Conservation (phyloP, 257 asterid species). For the Solanum etuberosum region DNA sequence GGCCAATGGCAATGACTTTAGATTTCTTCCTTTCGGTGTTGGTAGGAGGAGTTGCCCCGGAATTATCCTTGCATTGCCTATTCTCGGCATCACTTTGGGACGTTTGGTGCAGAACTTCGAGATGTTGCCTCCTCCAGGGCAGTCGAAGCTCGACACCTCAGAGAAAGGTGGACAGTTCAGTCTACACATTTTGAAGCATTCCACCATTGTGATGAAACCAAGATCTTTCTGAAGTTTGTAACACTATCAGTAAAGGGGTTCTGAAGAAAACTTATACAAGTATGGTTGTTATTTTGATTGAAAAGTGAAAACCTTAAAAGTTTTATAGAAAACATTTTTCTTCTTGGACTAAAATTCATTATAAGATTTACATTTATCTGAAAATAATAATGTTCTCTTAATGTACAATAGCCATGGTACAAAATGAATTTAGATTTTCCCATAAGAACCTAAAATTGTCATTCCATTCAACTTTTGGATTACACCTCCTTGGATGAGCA, state of each 20-base stretch:
- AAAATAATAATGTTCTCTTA: neutral
- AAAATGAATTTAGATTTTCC: neutral
- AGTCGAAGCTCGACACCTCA: slow-evolving; percentile 51
- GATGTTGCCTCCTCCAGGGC: slow-evolving; percentile 73
- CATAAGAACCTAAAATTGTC: neutral
- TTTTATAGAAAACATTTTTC: neutral
- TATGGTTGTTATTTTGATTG: neutral
- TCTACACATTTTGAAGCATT: slow-evolving; percentile 65
- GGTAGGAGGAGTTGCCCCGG: slow-evolving; percentile 94
- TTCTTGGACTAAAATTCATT: neutral
- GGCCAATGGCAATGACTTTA: slow-evolving; percentile 65
- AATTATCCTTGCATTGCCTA: slow-evolving; percentile 69
- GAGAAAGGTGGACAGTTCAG: slow-evolving; percentile 79
- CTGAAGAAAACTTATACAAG: neutral
- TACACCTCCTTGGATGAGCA: no score
- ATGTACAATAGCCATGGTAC: neutral
- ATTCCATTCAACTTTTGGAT: neutral
- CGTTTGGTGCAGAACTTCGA: slow-evolving; percentile 78
- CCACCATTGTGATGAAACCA: slow-evolving; percentile 54
- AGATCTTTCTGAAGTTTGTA: slow-evolving; percentile 11
- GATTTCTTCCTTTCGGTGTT: slow-evolving; percentile 69
- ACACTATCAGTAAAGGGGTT: neutral
- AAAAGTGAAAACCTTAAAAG: neutral
- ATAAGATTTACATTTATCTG: neutral
- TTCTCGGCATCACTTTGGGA: slow-evolving; percentile 65